Evolutionary conservation across 1,139 yeast genomes (phyloP).

Genomic region (Lizanozyma gosingica): DNA sequence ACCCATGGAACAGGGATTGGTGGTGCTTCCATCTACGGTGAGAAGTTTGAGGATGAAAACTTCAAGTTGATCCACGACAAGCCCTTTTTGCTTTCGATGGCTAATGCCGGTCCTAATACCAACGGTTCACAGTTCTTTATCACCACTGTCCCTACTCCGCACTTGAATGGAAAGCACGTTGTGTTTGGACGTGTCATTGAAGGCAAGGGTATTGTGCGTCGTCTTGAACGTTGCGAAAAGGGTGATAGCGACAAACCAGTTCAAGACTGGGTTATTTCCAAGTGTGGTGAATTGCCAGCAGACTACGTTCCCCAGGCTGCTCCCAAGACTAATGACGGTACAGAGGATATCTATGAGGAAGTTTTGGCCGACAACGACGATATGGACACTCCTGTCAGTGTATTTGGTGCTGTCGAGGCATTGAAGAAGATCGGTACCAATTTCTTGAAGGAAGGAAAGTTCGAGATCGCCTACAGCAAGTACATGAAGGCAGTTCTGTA

Average conservation of each 20-base stretch:
- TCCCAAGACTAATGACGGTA: constrained; percentile 52
- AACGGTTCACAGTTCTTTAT: constrained; percentile 95
- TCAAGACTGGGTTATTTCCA: constrained; percentile 59
- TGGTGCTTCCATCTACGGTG: constrained; percentile 93
- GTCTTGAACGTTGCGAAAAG: constrained; percentile 63
- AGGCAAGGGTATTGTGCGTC: constrained; percentile 76
- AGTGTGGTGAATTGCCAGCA: constrained; percentile 66
- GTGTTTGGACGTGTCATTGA: constrained; percentile 85
- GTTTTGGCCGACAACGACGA: constrained; percentile 69
- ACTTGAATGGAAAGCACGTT: constrained; percentile 87
- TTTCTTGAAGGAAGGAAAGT: constrained; percentile 57
- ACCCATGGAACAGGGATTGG: constrained; percentile 87
- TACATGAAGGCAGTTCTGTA: constrained; percentile 65
- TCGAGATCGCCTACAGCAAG: constrained; percentile 50
- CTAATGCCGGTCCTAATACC: constrained; percentile 91
- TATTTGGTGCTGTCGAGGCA: constrained; percentile 54
- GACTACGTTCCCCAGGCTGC: constrained; percentile 41
- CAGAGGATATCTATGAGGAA: constrained; percentile 81
- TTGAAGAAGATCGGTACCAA: constrained; percentile 76
- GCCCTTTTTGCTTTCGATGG: constrained; percentile 91
- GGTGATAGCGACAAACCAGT: constrained; percentile 57
- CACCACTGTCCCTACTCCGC: constrained; percentile 47
- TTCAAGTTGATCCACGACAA: constrained; percentile 66
- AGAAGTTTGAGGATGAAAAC: constrained; percentile 89
- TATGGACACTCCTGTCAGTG: constrained; percentile 48